These are phyloP conservation scores for Cladophialophora yegresii DNA, from an alignment of 2,329 filamentous ascomycete species.

Conservation along the genomic window DNA sequence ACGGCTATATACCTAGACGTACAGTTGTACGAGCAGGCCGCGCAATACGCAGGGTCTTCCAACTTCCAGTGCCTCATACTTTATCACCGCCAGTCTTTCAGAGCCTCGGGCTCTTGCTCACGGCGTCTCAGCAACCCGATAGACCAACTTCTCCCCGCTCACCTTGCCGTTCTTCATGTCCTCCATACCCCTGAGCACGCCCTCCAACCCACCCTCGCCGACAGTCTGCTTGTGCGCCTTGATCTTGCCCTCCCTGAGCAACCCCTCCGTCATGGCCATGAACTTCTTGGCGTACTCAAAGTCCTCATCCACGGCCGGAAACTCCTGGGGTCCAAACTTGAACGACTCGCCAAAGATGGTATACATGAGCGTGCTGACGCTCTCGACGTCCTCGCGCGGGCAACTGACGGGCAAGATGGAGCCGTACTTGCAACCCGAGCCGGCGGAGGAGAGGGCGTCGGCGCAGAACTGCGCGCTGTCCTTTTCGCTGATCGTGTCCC, in stretches of 20 bases:
- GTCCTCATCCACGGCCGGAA: constrained; percentile 41
- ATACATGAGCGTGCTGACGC: constrained; percentile 41
- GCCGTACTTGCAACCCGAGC: constrained; percentile 39
- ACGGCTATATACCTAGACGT: too few relatives aligned
- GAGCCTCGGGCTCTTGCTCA: too few relatives aligned
- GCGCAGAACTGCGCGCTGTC: constrained; percentile 41
- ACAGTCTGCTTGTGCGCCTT: constrained; percentile 49
- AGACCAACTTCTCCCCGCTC: constrained; percentile 54
- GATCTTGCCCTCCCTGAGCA: constrained; percentile 50
- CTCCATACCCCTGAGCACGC: constrained; percentile 50
- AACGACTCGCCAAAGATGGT: constrained; percentile 42
- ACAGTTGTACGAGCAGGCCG: too few relatives aligned
- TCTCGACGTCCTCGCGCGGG: constrained; percentile 42
- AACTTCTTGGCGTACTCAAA: constrained; percentile 49
- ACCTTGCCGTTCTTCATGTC: constrained; percentile 50
- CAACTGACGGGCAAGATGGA: constrained; percentile 38
- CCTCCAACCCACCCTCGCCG: constrained; percentile 47
- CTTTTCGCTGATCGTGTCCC: constrained; percentile 44
- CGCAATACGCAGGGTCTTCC: too few relatives aligned
- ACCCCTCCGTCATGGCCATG: constrained; percentile 43
- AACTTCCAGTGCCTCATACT: too few relatives aligned
- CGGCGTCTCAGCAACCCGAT: constrained; percentile 41
- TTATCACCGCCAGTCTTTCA: not conserved
- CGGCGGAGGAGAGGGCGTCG: constrained; percentile 41
- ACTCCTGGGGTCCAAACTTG: constrained; percentile 15